phyloP scores from a whole-genome alignment of 345 rosid genomes.

The Aquilaria malaccensis region DNA sequence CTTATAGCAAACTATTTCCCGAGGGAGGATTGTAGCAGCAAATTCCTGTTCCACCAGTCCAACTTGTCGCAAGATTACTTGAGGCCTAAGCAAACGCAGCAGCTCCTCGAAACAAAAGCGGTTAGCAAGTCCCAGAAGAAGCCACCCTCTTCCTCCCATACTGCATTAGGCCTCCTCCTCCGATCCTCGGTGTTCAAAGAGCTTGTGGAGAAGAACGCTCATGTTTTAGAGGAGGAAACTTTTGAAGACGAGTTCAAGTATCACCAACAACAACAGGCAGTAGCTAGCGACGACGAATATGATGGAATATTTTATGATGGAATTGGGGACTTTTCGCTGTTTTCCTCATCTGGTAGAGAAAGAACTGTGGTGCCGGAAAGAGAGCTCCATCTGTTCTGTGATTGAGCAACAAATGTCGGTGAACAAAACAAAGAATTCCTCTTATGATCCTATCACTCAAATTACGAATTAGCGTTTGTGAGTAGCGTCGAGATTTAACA shows the following conservation, averaged over 20 bases:
- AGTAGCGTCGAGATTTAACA: not conserved
- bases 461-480: too few relatives aligned
- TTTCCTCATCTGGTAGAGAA: slow-evolving; percentile 23
- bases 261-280: slow-evolving; percentile 4
- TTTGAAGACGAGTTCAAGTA: slow-evolving; percentile 28
- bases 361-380: slow-evolving; percentile 24
- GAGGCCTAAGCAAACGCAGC: slow-evolving; percentile 18
- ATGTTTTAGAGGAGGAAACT: slow-evolving; percentile 14
- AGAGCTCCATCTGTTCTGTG: slow-evolving; percentile 27
- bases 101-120: slow-evolving; percentile 14
- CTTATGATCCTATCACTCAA: too few relatives aligned
- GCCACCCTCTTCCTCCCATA: slow-evolving; percentile 25
- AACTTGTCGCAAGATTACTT: slow-evolving; percentile 18
- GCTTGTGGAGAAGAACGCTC: slow-evolving; percentile 43
- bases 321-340: slow-evolving; percentile 24
- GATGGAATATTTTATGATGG: slow-evolving; percentile 30
- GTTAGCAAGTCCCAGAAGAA: slow-evolving; percentile 16
- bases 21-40: slow-evolving; percentile 21
- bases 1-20: slow-evolving; percentile 15
- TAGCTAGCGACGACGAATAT: slow-evolving; percentile 30
- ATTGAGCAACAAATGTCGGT: slow-evolving; percentile 3
- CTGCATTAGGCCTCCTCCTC: slow-evolving; percentile 52
- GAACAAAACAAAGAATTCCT: not conserved
- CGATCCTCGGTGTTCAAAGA: slow-evolving; percentile 53
- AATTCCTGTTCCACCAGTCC: slow-evolving; percentile 17